Base-by-base conservation (phyloP, 2,329 filamentous ascomycete species). In the Proliferodiscus dingleyae region DNA sequence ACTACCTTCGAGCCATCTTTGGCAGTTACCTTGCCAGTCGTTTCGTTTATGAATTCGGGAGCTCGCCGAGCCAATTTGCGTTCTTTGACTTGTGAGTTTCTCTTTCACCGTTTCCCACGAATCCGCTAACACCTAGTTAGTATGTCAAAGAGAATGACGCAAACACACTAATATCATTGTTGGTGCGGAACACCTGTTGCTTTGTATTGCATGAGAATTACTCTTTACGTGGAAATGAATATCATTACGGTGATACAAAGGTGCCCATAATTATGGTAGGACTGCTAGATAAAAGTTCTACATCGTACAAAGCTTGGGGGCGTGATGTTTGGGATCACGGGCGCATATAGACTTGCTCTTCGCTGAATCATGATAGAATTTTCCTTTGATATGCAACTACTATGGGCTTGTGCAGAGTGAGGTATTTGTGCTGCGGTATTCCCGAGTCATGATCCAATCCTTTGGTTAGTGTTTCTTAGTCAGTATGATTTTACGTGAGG, bases 1-100 rank as follows among this genome's bases (percentile, higher is more conserved):
- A 83, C 57, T 98, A 98, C 65, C 79, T 98, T 52, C 81, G 89
- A 55, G 85, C 90, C 55, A 97, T 98, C 65, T 98, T 98, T 64
- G 93, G 93, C 57, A 94, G 87, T 65, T 96, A 91, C 70, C 75
- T 98, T 56, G 91, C 93, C 39, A 94, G 87, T 62, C 85, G 93
- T 34, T 98, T 98, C 66, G 89, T 98, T 32, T 98, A 98, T 68
- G 82, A 95, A 66, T 93, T 91, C 65, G 93, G 93, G 61, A 90
- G 89, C 65, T 84, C 80, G 56, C 90, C 93, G 4, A 93, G 85
- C 72, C 91, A 96, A 62, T 97, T 98, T 72, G 89, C 91, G 30
- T 98, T 98, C 76, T 98, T 95, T 69, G 89, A 95, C 66, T 98
- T 97, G 87, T 90, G 72, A 81, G 86, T 85, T 23, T 30, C 36